Base-by-base conservation (phyloP, 148 eudicot genomes). In the Nepenthes gracilis region DNA sequence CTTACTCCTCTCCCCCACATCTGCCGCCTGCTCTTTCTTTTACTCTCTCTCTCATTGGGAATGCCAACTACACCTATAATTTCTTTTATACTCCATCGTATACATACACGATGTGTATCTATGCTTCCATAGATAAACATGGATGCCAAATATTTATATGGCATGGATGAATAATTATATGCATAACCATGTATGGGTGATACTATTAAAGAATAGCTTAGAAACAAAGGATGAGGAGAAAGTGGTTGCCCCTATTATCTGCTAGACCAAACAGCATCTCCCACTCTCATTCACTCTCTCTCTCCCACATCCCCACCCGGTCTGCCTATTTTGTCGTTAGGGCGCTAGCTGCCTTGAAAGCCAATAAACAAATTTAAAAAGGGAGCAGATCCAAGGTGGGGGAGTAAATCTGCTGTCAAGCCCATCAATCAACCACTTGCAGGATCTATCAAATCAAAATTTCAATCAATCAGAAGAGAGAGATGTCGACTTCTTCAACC, bases 401-500 rank as follows among this genome's bases (percentile, higher is more conserved):
- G 8, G 12, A 11, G 14, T 14, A 52, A 5, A 12, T 70, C 47
- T 68, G 66, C 74, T 65, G 77, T 80, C 84, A 77, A 80, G 43
- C 67, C 50, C 66, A 80, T 78, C 83, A 54, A 49, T 67, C 75
- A 59, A 64, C 58, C 71, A 67, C 53, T 60, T 64, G 52, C 35
- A 64, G 33, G 14, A 34, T 12, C 23, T 37, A 47, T 38, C 64
- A 70, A 55, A 64, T 67, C 68, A 67, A 43, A 15, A 9, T 38
- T 13, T 38, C 45, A 47, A 35, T 12, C 8, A 15, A 69, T 15
- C 51, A 35, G 32, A 11, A 56, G 4, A 43, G 36, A 43, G 4
- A 67, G 35, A 81, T 81, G 83, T 87, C 95, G 58, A 82, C 80
- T 64, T 81, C 90, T 55, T 69, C 76, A 74, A 62, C 70, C 47